Evolutionary conservation across 352 stramenopile species (phyloP).

Genomic region (Phytophthora pistaciae): DNA sequence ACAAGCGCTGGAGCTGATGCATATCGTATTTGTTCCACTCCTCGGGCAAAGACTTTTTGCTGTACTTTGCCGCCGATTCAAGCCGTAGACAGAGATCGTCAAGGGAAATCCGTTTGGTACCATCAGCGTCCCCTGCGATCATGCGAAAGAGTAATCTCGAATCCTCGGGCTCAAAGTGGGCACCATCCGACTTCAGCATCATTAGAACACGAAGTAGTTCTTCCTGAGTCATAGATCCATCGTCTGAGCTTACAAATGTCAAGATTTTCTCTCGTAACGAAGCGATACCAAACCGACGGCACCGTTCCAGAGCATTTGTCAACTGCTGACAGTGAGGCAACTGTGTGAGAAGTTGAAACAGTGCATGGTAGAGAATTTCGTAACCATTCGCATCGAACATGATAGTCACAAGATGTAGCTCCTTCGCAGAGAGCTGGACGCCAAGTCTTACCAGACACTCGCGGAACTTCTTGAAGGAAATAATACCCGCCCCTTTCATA

Average conservation of each 20-base stretch:
- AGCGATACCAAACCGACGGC: slow-evolving; percentile 46
- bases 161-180: slow-evolving; percentile 48
- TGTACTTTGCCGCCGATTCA: slow-evolving; percentile 36
- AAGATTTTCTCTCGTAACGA: slow-evolving; percentile 52
- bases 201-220: slow-evolving; percentile 56
- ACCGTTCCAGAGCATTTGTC: slow-evolving; percentile 39
- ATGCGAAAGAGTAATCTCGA: slow-evolving; percentile 50
- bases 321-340: slow-evolving; percentile 34
- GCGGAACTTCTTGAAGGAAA: slow-evolving; percentile 58
- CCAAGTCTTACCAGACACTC: slow-evolving; percentile 48
- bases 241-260: slow-evolving; percentile 41
- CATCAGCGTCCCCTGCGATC: slow-evolving; percentile 13
- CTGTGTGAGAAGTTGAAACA: slow-evolving; percentile 51
- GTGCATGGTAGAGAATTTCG: slow-evolving; percentile 58
- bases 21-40: slow-evolving; percentile 56
- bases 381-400: slow-evolving; percentile 61
- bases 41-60: slow-evolving; percentile 1
- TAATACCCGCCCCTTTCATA: slow-evolving; percentile 47
- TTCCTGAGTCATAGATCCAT: slow-evolving; percentile 47
- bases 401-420: slow-evolving; percentile 55
- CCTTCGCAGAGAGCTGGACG: slow-evolving; percentile 43
- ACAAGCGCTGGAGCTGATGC: slow-evolving; percentile 53
- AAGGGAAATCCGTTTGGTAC: slow-evolving; percentile 41
- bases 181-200: slow-evolving; percentile 29
- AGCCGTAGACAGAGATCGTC: slow-evolving; percentile 44